phyloP scores from a whole-genome alignment of 2,329 filamentous ascomycete species.

The Davidsoniella virescens region DNA sequence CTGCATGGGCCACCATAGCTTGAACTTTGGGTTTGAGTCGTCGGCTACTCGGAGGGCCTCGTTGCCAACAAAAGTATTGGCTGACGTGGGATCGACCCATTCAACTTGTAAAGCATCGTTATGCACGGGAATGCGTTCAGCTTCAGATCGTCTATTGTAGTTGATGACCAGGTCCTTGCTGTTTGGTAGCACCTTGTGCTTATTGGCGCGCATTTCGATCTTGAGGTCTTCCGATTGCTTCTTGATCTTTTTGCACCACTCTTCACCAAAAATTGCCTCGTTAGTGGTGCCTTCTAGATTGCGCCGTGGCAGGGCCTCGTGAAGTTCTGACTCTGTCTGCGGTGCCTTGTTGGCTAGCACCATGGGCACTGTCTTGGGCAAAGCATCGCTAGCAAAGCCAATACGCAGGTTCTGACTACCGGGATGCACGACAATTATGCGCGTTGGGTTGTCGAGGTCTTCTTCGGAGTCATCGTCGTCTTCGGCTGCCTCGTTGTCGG shows the following conservation, averaged over 20 bases:
- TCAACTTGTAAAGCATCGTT: conserved; percentile 90
- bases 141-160: conserved; percentile 71
- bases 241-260: conserved; percentile 58
- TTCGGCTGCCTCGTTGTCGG: conserved; percentile 26
- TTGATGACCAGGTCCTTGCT: conserved; percentile 92
- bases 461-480: conserved; percentile 38
- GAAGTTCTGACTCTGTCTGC: conserved; percentile 68
- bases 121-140: conserved; percentile 80
- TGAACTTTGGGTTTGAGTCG: conserved; percentile 74
- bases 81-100: conserved; percentile 66
- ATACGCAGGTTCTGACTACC: conserved; percentile 92
- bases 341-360: conserved; percentile 66
- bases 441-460: conserved; percentile 59
- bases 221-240: conserved; percentile 79
- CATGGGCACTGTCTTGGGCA: conserved; percentile 91
- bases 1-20: conserved; percentile 80
- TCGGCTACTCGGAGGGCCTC: conserved; percentile 79
- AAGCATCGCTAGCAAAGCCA: conserved; percentile 84
- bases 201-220: conserved; percentile 78
- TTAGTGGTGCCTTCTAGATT: conserved; percentile 44
- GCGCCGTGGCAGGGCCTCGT: conserved; percentile 58
- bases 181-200: conserved; percentile 89
- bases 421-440: conserved; percentile 86
- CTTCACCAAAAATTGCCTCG: conserved; percentile 78
- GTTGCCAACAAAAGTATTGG: conserved; percentile 60